Evolutionary conservation across 805 yeast genomes (phyloP).

Genomic region (Barnettozyma pratensis): DNA sequence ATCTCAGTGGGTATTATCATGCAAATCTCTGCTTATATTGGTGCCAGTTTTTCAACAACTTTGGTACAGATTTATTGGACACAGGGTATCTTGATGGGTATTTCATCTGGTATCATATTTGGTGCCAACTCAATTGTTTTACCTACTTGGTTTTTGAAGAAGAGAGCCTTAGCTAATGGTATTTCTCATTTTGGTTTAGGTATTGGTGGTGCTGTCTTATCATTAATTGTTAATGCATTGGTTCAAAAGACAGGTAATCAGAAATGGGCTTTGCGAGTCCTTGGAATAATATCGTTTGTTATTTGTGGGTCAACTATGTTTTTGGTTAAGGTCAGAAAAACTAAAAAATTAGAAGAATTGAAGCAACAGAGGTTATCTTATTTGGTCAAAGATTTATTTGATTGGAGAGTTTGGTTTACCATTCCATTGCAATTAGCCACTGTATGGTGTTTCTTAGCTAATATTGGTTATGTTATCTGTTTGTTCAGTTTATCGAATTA

Average conservation of each 20-base stretch:
- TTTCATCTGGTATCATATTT: conserved; percentile 45
- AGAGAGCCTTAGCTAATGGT: conserved; percentile 46
- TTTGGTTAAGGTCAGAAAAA: conserved; percentile 42
- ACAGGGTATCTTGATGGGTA: conserved; percentile 48
- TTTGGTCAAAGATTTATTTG: conserved; percentile 32
- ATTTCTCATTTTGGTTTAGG: conserved; percentile 48
- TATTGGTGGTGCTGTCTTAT: conserved; percentile 43
- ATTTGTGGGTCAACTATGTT: conserved; percentile 34
- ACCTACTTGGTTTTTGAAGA: conserved; percentile 50
- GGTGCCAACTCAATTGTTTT: conserved; percentile 46
- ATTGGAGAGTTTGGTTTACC: conserved; percentile 25
- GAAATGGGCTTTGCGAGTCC: conserved; percentile 41
- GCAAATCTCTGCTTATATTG: conserved; percentile 43
- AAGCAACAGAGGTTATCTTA: conserved; percentile 9
- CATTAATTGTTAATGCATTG: conserved; percentile 37
- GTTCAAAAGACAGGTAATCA: conserved; percentile 38
- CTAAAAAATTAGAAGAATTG: conserved; percentile 19
- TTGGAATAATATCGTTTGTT: conserved; percentile 36
- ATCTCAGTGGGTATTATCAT: conserved; percentile 35
- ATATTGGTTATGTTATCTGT: conserved; percentile 38
- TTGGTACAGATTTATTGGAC: conserved; percentile 46
- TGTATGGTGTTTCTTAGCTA: conserved; percentile 32
- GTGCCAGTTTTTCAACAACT: conserved; percentile 48
- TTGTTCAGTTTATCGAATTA: conserved; percentile 44
- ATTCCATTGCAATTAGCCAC: conserved; percentile 31